A percentile compares a stretch with the other conserved stretches of the same genome.
Evolutionary conservation across 176 grass and related monocot species (phyloP).

Genomic region (Carex cristatella): DNA sequence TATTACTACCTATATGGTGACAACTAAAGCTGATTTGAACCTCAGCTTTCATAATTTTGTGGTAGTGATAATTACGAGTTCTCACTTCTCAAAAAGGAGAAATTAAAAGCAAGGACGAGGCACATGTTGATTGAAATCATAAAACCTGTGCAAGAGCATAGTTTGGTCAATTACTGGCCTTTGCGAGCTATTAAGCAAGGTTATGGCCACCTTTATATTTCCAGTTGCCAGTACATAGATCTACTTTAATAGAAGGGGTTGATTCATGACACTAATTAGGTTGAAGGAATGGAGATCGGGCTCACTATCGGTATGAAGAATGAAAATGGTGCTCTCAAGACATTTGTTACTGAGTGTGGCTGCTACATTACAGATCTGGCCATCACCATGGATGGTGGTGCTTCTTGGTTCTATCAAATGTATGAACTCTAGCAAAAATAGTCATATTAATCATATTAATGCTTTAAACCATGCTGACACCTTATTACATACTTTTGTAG

Average conservation of each 20-base stretch:
- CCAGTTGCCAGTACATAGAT: background rate
- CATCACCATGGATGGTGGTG: conserved; percentile 67
- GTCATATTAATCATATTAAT: background rate
- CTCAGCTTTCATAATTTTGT: background rate
- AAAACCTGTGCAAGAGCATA: background rate
- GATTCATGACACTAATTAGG: conserved; percentile 30
- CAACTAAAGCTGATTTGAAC: background rate
- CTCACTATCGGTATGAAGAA: conserved; percentile 72
- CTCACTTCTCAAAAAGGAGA: background rate
- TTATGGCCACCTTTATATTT: background rate
- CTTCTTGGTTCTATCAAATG: conserved; percentile 99
- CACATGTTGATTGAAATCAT: background rate
- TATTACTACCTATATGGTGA: background rate
- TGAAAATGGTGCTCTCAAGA: conserved; percentile 76
- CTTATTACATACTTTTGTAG: conserved; percentile 38
- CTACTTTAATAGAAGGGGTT: background rate
- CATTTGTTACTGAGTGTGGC: conserved; percentile 51
- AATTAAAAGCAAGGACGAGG: background rate
- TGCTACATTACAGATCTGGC: conserved; percentile 69
- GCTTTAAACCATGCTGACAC: conserved; percentile 2
- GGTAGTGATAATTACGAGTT: background rate
- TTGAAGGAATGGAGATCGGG: conserved; percentile 90
- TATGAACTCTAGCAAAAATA: conserved; percentile 27
- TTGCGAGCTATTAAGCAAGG: background rate
- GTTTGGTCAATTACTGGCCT: background rate